Evolutionary conservation across 306 rosid genomes (phyloP), one percentile per base, ranked within the genome.

Genomic region (Medicago lupulina): DNA sequence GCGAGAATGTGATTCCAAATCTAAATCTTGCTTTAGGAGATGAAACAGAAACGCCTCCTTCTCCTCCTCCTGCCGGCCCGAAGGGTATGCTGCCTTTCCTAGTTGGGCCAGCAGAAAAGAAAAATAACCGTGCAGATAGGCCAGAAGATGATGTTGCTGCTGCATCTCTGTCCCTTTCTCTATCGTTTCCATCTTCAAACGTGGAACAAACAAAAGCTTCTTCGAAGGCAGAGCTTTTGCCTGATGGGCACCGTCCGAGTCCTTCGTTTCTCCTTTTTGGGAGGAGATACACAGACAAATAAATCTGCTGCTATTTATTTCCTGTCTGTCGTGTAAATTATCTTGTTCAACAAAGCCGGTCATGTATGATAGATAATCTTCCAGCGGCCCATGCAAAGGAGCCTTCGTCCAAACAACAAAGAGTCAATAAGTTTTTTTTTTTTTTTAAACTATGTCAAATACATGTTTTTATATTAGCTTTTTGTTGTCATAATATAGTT

Each of bases 11-110:
- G 71, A 77, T 85, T 67, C 99, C 99, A 1, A 92, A 87, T 83
- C 90, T 95, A 2, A 96, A 95, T 83, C 97, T 95, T 50, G 99
- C 93, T 15, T 86, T 95, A 49, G 93, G 99, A 64, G 97, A 90
- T 5, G 93, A 92, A 72, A 83, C 81, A 12, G 88, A 89, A 81
- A 81, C 57, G 5, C 75, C 78, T 4, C 40, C 38, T 19, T 55
- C 72, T 44, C 72, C 55, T 43, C 72, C 72, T 67, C 71, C 38
- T 65, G 43, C 72, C 36, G 90, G 71, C 8, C 89, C 71, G 12
- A 92, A 88, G 84, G 93, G 90, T 31, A 85, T 82, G 79, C 79
- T 90, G 76, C 96, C 99, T n/a, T 92, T 95, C 84, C 76, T 92
- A 70, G 86, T 80, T 73, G 97, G 88, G 78, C 79, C 84, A 46